Conservation (phyloP, 2,329 filamentous ascomycete species). For the Dothiorella sarmentorum region DNA sequence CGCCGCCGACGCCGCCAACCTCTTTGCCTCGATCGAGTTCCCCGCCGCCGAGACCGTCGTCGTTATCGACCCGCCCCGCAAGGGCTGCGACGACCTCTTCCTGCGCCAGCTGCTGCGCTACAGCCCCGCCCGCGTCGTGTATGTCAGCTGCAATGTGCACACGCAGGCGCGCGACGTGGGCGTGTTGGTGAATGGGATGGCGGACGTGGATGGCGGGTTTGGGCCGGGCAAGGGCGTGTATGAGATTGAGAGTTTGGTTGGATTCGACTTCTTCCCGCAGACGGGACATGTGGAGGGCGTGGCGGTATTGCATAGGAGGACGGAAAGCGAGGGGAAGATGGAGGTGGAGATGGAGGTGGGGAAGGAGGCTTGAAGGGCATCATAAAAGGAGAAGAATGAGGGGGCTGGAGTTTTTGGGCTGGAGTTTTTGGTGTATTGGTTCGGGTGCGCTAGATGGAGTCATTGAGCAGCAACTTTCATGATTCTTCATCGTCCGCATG, state of each 20-base stretch:
- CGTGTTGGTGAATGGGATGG: constrained; percentile 71
- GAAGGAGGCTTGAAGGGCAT: background rate
- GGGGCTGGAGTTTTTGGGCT: too few species aligned
- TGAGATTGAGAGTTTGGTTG: constrained; percentile 82
- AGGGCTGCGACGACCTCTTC: constrained; percentile 87
- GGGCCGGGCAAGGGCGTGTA: constrained; percentile 53
- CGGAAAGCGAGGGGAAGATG: too few species aligned
- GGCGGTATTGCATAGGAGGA: constrained; percentile 52
- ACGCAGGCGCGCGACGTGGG: constrained; percentile 94
- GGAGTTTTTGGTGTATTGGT: too few species aligned
- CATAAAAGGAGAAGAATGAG: too few species aligned
- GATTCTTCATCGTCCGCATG: too few species aligned
- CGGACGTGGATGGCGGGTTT: constrained; percentile 36
- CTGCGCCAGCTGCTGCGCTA: constrained; percentile 75
- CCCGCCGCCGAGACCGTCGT: constrained; percentile 79
- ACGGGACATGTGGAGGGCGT: constrained; percentile 66
- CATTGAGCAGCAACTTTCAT: too few species aligned
- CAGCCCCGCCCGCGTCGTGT: constrained; percentile 75
- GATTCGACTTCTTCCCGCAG: constrained; percentile 98
- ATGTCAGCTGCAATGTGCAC: constrained; percentile 97
- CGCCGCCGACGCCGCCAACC: constrained; percentile 76
- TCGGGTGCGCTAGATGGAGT: too few species aligned
- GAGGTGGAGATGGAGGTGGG: background rate
- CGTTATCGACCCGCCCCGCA: constrained; percentile 94
- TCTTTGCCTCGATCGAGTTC: constrained; percentile 76